Conservation (phyloP, 2,329 filamentous ascomycete species). For the Colletotrichum karsti region DNA sequence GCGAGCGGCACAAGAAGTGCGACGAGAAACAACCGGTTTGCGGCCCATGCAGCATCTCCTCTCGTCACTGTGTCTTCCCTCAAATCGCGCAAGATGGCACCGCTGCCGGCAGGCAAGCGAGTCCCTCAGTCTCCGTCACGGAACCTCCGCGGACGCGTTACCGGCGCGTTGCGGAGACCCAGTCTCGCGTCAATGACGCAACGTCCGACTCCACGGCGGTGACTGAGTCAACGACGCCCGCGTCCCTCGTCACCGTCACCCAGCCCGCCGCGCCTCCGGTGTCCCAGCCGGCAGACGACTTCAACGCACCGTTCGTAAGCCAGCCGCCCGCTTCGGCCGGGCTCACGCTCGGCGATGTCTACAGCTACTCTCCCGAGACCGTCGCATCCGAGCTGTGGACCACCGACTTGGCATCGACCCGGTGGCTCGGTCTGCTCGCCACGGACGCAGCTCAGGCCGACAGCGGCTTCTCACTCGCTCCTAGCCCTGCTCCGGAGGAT, state of each 20-base stretch:
- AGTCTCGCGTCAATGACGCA: not conserved
- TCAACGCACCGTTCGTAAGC: not conserved
- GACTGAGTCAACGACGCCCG: not conserved
- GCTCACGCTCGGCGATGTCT: slow-evolving; percentile 18
- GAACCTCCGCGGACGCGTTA: not conserved
- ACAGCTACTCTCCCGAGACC: slow-evolving; percentile 35
- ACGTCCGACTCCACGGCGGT: not conserved
- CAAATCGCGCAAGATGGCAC: not conserved
- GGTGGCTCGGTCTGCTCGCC: slow-evolving; percentile 41
- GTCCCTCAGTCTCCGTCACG: not conserved
- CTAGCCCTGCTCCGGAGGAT: slow-evolving; percentile 30
- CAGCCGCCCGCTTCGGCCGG: slow-evolving; percentile 13
- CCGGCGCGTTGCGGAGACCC: not conserved
- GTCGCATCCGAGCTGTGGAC: slow-evolving; percentile 37
- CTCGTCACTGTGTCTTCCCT: slow-evolving; percentile 33
- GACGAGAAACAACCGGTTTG: slow-evolving; percentile 48
- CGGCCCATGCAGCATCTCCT: slow-evolving; percentile 34
- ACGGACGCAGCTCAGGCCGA: slow-evolving; percentile 42
- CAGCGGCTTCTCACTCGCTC: slow-evolving; percentile 37
- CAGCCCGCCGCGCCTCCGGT: not conserved
- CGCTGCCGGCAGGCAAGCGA: not conserved
- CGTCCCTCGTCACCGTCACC: not conserved
- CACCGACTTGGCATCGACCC: slow-evolving; percentile 38
- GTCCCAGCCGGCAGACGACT: not conserved
- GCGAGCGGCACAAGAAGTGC: slow-evolving; percentile 58